A percentile compares a stretch with the other conserved stretches of the same genome.
Conservation (phyloP, 169 alveolate species). For the Plasmodium cynomolgi region DNA sequence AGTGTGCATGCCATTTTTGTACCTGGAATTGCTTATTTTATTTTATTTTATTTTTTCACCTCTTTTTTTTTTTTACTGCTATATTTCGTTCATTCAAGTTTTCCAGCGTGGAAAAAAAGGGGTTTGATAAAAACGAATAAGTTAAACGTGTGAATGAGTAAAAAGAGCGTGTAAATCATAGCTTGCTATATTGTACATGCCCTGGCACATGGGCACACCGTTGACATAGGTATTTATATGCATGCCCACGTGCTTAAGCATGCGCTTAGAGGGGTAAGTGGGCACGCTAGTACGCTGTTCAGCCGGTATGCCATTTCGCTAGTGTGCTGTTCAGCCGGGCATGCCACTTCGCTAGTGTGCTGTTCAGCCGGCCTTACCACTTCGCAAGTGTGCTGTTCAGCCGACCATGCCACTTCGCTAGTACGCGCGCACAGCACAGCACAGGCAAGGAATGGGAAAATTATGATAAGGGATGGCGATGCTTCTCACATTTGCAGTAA, state of each 20-base stretch:
- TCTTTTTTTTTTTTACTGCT: background rate
- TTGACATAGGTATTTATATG: background rate
- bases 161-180: background rate
- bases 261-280: background rate
- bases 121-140: constrained; percentile 24
- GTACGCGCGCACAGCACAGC: background rate
- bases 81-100: background rate
- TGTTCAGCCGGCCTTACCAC: background rate
- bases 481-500: background rate
- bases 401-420: background rate
- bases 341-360: background rate
- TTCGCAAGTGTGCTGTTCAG: background rate
- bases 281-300: background rate
- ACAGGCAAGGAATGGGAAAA: background rate
- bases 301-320: too few species aligned
- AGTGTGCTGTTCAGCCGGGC: background rate
- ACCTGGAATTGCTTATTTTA: background rate
- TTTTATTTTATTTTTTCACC: background rate
- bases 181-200: background rate
- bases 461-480: background rate
- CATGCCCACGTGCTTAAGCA: background rate
- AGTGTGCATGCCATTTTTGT: background rate
- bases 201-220: background rate
- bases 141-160: background rate
- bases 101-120: background rate